Base-by-base conservation (phyloP, 2,329 filamentous ascomycete genomes). In the Fusarium metavorans region DNA sequence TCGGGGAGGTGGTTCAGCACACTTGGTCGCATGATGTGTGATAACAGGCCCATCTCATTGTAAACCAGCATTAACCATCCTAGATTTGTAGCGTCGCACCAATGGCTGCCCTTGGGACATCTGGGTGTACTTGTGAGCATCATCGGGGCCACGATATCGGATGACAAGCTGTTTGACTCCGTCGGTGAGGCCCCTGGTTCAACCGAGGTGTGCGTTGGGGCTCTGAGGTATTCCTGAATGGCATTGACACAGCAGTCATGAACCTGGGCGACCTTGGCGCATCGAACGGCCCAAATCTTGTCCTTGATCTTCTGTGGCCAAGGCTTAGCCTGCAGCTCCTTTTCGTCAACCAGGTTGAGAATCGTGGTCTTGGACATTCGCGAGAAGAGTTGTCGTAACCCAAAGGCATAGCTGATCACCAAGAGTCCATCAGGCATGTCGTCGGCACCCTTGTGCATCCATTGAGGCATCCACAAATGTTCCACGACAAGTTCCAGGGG, bases 51-150 rank as follows among this genome's bases (percentile, higher is more conserved):
- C 62, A 88, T 80, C 71, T 89, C 86, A 60, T 85, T 85, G 63
- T 85, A 87, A 0, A 85, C 80, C n/a, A 88, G 81, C 84, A 89
- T 87, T 37, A 88, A 75, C 87, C 87, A 90, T 4, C 88, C 88
- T 0, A 90, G 81, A 63, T 88, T 89, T 0, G 84, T 84, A 0
- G 87, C 87, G 70, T 90, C 88, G 64, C 88, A 90, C 75, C 81
- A 80, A 64, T 86, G 87, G 64, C 84, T 87, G 1, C 86, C 86
- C 66, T 83, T 87, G 18, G 87, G 86, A 66, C 88, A 90, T 37
- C 88, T 83, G 4, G 87, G 83, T 1, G 77, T 81, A 35, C 81
- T 84, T 2, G 82, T 84, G 5, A 87, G 72, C 18, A 75, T 64
- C 20, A 73, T 71, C 6, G 74, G 72, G 10, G 76, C 73, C 2